These are phyloP conservation scores for Aspergillus cejpii DNA, from an alignment of 2,329 filamentous ascomycete species.

Conservation along the genomic window DNA sequence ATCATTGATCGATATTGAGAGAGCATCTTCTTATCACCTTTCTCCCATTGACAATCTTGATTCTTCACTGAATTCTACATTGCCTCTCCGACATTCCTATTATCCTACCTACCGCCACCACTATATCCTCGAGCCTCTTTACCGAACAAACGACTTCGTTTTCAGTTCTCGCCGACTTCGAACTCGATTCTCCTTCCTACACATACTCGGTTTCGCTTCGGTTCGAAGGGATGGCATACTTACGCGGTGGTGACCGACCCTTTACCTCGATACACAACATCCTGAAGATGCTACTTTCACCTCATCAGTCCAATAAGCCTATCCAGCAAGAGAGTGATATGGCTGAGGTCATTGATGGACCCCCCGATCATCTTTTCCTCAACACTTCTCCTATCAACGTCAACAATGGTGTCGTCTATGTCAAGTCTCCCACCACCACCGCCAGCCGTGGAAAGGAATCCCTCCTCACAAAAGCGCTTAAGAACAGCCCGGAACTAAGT, in stretches of 20 bases:
- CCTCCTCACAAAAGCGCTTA: conserved; percentile 77
- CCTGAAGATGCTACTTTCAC: conserved; percentile 42
- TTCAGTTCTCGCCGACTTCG: conserved; percentile 6
- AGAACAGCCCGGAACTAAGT: conserved; percentile 54
- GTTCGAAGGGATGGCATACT: conserved; percentile 27
- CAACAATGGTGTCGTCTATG: conserved; percentile 34
- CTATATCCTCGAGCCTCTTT: conserved; percentile 11
- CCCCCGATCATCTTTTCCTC: conserved; percentile 56
- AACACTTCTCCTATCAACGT: conserved; percentile 27
- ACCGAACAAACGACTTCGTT: conserved; percentile 5
- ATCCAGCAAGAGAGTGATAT: conserved; percentile 55
- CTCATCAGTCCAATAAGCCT: conserved; percentile 35
- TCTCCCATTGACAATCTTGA: conserved; percentile 12
- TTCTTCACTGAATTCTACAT: conserved; percentile 8
- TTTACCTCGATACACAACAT: conserved; percentile 37
- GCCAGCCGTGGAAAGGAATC: conserved; percentile 62
- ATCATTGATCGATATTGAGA: conserved; percentile 26
- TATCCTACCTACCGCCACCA: conserved; percentile 2
- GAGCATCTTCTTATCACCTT: conserved; percentile 16
- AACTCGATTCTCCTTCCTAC: conserved; percentile 3
- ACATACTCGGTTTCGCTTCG: neutral
- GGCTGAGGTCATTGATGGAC: conserved; percentile 75
- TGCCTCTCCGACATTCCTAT: conserved; percentile 8
- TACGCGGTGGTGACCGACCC: conserved; percentile 27
- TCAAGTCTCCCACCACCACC: conserved; percentile 44